Evolutionary conservation across 495 filamentous ascomycete species (phyloP), one percentile per base, ranked within the genome.

Genomic region (Penicillium fimorum): DNA sequence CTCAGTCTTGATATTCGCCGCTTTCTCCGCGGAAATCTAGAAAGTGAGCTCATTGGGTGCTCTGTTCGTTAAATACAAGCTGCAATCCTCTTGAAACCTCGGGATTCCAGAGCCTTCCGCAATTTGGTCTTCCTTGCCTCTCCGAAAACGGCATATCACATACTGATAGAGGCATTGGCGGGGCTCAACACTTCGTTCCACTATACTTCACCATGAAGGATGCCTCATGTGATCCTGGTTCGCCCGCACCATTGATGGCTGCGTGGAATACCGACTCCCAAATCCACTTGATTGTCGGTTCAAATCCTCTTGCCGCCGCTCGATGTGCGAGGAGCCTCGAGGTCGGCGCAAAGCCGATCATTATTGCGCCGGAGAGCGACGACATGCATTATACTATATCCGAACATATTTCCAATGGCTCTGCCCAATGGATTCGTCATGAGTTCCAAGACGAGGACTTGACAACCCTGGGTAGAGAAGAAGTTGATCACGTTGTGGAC

Each of bases 241-340:
- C 50, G 32, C 53, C 61, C 30, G 63, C 57, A 32, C 73, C 90
- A 12, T 77, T 98, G 25, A 82, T 98, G 47, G 87, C 90, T 35
- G 87, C 92, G 9, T 78, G 86, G 55, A 85, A 96, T 64, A 87
- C 81, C 44, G 80, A 84, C 1, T 82, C 79, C 2, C 91, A 96
- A 61, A 73, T 92, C 47, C 94, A 97, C 70, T 76, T 98, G 38
- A 86, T 98, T 45, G 65, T 97, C 47, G 94, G 95, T 33, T 84
- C 88, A 32, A 93, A 90, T 69, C 85, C 94, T 43, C 79, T 98
- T 32, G 95, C 95, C 30, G 87, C 88, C 41, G 84, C 91, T 13
- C 83, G 94, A 50, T 92, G 89, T 67, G 71, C 82, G 18, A 90
- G 88, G 60, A 94, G 90, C 15, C 66, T 96, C 17, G 84, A 90